Evolutionary conservation across 768 basidiomycete species (phyloP), one percentile per base, ranked within the genome.

Genomic region (Phaffia australis): DNA sequence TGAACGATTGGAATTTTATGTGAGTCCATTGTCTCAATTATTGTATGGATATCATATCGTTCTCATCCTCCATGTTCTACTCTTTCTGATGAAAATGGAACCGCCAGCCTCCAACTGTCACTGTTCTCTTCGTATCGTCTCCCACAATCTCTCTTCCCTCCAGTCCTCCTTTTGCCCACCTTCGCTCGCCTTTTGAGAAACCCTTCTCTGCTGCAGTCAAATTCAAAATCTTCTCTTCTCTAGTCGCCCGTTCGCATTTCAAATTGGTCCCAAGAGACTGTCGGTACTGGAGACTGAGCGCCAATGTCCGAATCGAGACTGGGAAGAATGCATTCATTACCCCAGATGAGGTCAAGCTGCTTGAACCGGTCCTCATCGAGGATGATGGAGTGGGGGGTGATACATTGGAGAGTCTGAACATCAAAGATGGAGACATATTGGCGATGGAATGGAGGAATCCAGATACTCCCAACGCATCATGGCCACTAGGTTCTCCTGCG

Each of bases 1-100:
- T 65, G 75, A 82, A 16, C 74, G 80, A 18, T 76, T 94, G 61
- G 90, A 94, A 76, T 80, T 90, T 49, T 81, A 82, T 65, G 67
- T 69, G 23, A 49, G 67, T 62, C 19, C 35, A 42, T 42, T 42
- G 6, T 42, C 11, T 42, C 35, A 11, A 4, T 11, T 4, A 42
- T 11, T 15, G 6, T 4, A 27, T n/a, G 9, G 3, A 55, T 32
- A 30, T 52, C 21, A 4, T 16, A 18, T 63, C 16, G 29, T 42
- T 49, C 27, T 23, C 19, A 19, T 1, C 23, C 47, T 64, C 47
- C 15, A 23, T 14, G 42, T 1, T 27, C 2, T 29, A 3, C 56
- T 1, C 1, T 19, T 57, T 0, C 52, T 35, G 8, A 65, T 21
- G 1, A 19, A 46, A 2, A 7, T 32, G 52, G 18, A 32, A 19